Evolutionary conservation across 176 grass and related monocot species (phyloP).

Genomic region (Oryza glaberrima): DNA sequence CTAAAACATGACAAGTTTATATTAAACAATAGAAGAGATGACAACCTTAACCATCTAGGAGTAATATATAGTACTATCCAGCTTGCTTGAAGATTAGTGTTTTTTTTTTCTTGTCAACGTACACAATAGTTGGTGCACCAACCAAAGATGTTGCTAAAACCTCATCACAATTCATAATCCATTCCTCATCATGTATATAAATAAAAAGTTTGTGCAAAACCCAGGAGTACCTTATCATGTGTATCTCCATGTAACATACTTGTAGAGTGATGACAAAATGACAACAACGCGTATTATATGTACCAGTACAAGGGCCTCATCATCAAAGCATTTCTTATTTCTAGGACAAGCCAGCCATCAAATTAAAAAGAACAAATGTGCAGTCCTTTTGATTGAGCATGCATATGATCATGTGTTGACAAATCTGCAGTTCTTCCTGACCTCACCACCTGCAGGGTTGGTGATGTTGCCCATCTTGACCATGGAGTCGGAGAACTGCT

Average conservation of each 20-base stretch:
- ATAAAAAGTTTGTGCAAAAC: background rate
- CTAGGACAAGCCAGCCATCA: conserved; percentile 6
- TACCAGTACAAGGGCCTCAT: conserved; percentile 37
- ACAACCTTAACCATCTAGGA: too few species aligned
- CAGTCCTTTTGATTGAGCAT: conserved; percentile 52
- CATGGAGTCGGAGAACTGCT: conserved; percentile 95
- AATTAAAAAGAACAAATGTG: conserved; percentile 58
- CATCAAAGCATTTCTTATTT: conserved; percentile 45
- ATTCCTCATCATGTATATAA: conserved; percentile 14
- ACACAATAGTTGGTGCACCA: background rate
- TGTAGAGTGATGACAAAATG: background rate
- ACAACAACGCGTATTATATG: background rate
- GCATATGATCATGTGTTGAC: conserved; percentile 63
- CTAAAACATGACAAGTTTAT: too few species aligned
- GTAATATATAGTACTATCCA: too few species aligned
- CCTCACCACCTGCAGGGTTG: conserved; percentile 81
- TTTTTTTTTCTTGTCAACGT: background rate
- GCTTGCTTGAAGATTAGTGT: too few species aligned
- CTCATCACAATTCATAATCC: conserved; percentile 2
- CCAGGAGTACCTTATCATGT: conserved; percentile 19
- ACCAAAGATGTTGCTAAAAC: background rate
- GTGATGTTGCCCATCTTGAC: conserved; percentile 99
- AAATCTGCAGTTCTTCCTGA: conserved; percentile 95
- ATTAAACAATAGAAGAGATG: too few species aligned
- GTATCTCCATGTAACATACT: conserved; percentile 11